A percentile compares a stretch with the other conserved stretches of the same genome.
phyloP scores from a whole-genome alignment of 305 asterid species.

The Solanum hybrid region DNA sequence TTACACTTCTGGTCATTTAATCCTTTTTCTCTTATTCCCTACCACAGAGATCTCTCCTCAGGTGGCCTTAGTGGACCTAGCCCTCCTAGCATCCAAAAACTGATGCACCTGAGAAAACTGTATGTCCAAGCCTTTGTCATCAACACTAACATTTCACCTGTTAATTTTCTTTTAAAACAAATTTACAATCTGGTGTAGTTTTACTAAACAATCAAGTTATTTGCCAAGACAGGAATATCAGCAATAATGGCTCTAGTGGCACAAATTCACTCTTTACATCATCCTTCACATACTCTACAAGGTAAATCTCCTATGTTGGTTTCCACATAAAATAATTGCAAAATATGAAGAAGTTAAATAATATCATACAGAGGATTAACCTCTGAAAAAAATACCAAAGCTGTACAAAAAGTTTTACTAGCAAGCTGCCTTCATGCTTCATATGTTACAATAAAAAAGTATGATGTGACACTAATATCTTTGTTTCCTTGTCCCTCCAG shows the following conservation, averaged over 20 bases:
- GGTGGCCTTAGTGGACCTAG: conserved; percentile 35
- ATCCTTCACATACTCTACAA: conserved; percentile 30
- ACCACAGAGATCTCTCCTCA: conserved; percentile 41
- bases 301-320: conserved; percentile 23
- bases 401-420: background rate
- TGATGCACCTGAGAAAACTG: conserved; percentile 52
- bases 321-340: background rate
- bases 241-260: conserved; percentile 45
- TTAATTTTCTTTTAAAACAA: background rate
- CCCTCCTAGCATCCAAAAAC: conserved; percentile 44
- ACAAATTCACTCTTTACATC: conserved; percentile 34
- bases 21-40: conserved; percentile 1
- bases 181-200: background rate
- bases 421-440: background rate
- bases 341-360: background rate
- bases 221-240: conserved; percentile 42
- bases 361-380: background rate
- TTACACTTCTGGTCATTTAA: background rate
- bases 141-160: conserved; percentile 1
- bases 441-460: background rate
- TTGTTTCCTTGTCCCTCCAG: conserved; percentile 21
- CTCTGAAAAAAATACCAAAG: background rate
- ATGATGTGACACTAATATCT: conserved; percentile 1
- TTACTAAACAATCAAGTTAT: background rate
- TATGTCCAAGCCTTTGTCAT: conserved; percentile 13